A percentile compares a stretch with the other conserved stretches of the same genome.
Evolutionary conservation across 768 basidiomycete genomes (phyloP).

Genomic region (Collybia mongolica): DNA sequence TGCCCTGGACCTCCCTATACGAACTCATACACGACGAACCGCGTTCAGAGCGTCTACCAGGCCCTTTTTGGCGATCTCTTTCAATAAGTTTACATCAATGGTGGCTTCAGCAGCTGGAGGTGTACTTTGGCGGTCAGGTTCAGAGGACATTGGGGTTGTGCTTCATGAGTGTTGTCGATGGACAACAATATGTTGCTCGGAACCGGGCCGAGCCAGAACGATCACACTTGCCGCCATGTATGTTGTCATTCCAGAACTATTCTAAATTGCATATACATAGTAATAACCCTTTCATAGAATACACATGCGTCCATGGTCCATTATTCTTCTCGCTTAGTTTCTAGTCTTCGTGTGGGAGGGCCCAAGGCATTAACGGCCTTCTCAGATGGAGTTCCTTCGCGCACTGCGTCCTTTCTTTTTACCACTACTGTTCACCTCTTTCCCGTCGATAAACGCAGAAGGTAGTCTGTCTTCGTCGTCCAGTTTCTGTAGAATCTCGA

Average conservation of each 20-base stretch:
- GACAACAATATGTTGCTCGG: no score
- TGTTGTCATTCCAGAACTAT: no score
- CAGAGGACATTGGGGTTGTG: conserved; percentile 12
- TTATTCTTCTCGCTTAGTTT: not conserved
- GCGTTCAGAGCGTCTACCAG: conserved; percentile 86
- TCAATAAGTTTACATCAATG: conserved; percentile 64
- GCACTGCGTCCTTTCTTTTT: conserved; percentile 76
- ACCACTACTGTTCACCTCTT: conserved; percentile 38
- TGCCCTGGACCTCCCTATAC: not conserved
- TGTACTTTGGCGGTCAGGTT: conserved; percentile 8
- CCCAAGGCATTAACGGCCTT: not conserved
- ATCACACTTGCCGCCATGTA: no score
- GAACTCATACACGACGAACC: conserved; percentile 33
- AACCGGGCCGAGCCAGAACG: no score
- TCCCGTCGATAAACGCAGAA: conserved; percentile 63
- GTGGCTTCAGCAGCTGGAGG: conserved; percentile 30
- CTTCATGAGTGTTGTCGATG: not conserved
- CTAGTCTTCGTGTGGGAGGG: not conserved
- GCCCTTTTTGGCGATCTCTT: conserved; percentile 78
- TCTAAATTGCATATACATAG: no score
- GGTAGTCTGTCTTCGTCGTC: conserved; percentile 86
- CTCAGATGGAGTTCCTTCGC: conserved; percentile 68
- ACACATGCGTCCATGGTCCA: no score
- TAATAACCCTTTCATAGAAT: no score
- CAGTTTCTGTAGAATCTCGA: conserved; percentile 72